A percentile compares a stretch with the other conserved stretches of the same genome.
phyloP scores from a whole-genome alignment of 371 early-diverging fungal species.

The Phascolomyces articulosus region DNA sequence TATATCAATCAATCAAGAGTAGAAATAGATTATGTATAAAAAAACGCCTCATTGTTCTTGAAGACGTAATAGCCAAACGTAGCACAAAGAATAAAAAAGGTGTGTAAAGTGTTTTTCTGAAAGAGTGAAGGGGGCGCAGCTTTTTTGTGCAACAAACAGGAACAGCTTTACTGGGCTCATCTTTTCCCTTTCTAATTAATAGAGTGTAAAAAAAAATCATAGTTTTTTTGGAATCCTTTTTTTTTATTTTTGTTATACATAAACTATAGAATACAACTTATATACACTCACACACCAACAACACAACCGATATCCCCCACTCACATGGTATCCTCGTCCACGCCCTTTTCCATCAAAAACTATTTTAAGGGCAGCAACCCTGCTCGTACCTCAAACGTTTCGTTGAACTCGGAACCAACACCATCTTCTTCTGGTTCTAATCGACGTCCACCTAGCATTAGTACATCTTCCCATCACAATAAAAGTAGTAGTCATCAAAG shows the following conservation, averaged over 20 bases:
- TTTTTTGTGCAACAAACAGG: not conserved
- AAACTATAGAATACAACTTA: too few species aligned
- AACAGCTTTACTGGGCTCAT: too few species aligned
- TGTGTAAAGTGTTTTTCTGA: too few species aligned
- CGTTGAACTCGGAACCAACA: slow-evolving; percentile 4
- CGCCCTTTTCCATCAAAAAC: slow-evolving; percentile 1
- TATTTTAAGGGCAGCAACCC: slow-evolving; percentile 6
- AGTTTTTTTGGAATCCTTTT: too few species aligned
- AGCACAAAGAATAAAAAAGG: not conserved
- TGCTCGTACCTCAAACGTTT: slow-evolving; percentile 5
- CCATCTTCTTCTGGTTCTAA: slow-evolving; percentile 1
- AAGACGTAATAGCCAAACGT: not conserved
- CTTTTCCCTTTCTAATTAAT: not conserved
- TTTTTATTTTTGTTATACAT: not conserved
- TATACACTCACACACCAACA: too few species aligned
- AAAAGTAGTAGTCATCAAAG: too few species aligned
- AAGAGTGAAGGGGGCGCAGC: slow-evolving; percentile 6
- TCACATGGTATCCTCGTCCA: slow-evolving; percentile 10
- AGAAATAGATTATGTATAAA: not conserved
- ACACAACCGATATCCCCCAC: too few species aligned
- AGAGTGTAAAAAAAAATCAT: not conserved
- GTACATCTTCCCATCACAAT: slow-evolving; percentile 1
- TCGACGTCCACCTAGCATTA: not conserved
- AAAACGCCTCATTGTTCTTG: not conserved
- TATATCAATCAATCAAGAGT: too few species aligned